Conservation (phyloP, 805 yeast species). For the Saccharomycopsis oosterbeekiorum region DNA sequence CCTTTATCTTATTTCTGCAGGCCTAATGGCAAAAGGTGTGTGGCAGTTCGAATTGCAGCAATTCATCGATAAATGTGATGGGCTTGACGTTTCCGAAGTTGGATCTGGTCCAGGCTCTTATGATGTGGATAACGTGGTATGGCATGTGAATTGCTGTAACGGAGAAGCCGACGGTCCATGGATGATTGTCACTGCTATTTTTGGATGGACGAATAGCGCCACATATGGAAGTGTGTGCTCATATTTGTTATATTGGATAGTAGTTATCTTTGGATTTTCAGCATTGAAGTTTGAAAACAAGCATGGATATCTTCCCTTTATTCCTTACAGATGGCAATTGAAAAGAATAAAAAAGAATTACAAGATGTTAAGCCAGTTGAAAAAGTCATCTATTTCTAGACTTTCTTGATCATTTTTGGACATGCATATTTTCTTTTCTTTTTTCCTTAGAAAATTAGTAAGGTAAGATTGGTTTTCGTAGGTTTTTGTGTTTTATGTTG, state of each 20-base stretch:
- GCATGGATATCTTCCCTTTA: slow-evolving; percentile 46
- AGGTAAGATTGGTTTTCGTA: neutral
- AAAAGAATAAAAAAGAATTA: slow-evolving; percentile 37
- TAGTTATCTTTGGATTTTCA: slow-evolving; percentile 34
- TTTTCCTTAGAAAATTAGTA: neutral
- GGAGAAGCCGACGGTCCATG: slow-evolving; percentile 87
- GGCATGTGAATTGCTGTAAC: slow-evolving; percentile 95
- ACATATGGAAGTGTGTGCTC: slow-evolving; percentile 78
- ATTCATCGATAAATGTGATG: slow-evolving; percentile 65
- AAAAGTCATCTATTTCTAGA: neutral
- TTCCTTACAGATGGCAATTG: slow-evolving; percentile 56
- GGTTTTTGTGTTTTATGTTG: too few species aligned
- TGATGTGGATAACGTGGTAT: slow-evolving; percentile 64
- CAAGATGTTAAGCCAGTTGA: slow-evolving; percentile 12
- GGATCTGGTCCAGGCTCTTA: slow-evolving; percentile 94
- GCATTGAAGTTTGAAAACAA: slow-evolving; percentile 44
- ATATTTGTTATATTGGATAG: slow-evolving; percentile 63
- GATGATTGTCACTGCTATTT: slow-evolving; percentile 81
- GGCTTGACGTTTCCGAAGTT: slow-evolving; percentile 76
- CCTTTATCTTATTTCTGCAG: slow-evolving; percentile 77
- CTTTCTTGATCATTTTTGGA: neutral
- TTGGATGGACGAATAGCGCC: slow-evolving; percentile 94
- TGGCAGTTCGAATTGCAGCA: slow-evolving; percentile 82
- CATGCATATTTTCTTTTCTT: too few species aligned
- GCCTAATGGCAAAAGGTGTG: slow-evolving; percentile 74